A percentile compares a stretch with the other conserved stretches of the same genome.
These are phyloP conservation scores for Wickerhamomyces pijperi DNA, from an alignment of 805 yeast species.

Conservation along the genomic window DNA sequence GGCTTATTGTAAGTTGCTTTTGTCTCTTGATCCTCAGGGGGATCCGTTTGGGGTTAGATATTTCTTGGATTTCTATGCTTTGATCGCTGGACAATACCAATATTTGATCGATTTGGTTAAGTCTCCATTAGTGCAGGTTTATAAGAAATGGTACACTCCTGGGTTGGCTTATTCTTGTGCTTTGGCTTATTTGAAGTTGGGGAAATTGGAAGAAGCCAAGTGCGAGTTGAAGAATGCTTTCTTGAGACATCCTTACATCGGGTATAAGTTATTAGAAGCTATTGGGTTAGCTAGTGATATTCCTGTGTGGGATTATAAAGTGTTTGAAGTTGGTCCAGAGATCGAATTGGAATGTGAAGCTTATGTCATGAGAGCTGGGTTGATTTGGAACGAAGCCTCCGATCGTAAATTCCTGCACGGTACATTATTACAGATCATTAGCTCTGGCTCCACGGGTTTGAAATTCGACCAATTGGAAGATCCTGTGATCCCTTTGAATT, in stretches of 20 bases:
- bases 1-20: conserved; percentile 57
- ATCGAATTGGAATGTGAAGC: conserved; percentile 38
- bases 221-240: conserved; percentile 39
- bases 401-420: conserved; percentile 36
- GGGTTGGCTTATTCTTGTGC: conserved; percentile 58
- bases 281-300: conserved; percentile 26
- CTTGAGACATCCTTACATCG: conserved; percentile 45
- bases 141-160: conserved; percentile 61
- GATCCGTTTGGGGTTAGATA: conserved; percentile 82
- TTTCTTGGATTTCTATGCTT: conserved; percentile 71
- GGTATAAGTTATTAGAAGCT: conserved; percentile 34
- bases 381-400: conserved; percentile 40
- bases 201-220: conserved; percentile 32
- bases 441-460: conserved; percentile 3
- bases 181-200: conserved; percentile 43
- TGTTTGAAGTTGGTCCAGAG: conserved; percentile 18
- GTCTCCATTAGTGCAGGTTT: conserved; percentile 45
- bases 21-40: conserved; percentile 61
- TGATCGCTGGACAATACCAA: conserved; percentile 51
- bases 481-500: conserved; percentile 39
- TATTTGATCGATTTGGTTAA: conserved; percentile 48
- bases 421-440: conserved; percentile 23
- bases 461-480: conserved; percentile 10
- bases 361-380: conserved; percentile 44
- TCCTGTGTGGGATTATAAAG: conserved; percentile 18